Evolutionary conservation across 352 stramenopile genomes (phyloP), one percentile per base, ranked within the genome.

Genomic region (Phytopythium aichiense): DNA sequence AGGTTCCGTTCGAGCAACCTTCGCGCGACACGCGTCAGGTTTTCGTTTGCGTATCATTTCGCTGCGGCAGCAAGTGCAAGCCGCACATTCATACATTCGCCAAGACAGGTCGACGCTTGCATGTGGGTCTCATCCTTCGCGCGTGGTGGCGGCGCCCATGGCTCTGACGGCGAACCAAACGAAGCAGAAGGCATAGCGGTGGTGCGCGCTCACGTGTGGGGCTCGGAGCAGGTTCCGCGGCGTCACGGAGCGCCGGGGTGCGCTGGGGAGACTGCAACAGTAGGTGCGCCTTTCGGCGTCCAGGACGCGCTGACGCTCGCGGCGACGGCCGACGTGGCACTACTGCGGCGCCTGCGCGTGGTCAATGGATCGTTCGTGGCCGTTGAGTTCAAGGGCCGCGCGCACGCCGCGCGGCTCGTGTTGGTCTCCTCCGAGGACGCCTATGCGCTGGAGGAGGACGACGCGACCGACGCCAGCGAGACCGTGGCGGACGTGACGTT

Each of bases 41-140:
- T 52, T 52, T 22, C 48, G 48, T 23, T 53, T 53, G 48, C 48
- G 48, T 23, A 37, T 53, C 48, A 22, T 22, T 9, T 9, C 12
- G 22, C 31, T n/a, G n/a, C n/a, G n/a, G n/a, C n/a, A n/a, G n/a
- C n/a, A 53, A 53, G 48, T 53, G 48, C 48, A 53, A 53, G 23
- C 13, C 48, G 48, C 30, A 35, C 4, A 37, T 12, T 30, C 40
- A 7, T n/a, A 23, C 40, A 48, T 18, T 37, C 31, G 31, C 31
- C 8, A 6, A 53, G 48, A 52, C 15, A 37, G 4, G 25, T 2
- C 23, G 48, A 13, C 46, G 30, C 48, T 23, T 20, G 12, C 48
- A 86, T 86, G 76, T 86, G 76, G 76, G 72, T 86, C 67, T 86
- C 76, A 43, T 86, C 76, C 43, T 86, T 86, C 51, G 74, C 76